Base-by-base conservation (phyloP, 768 basidiomycete species). In the Leucosporidium creatinivorum region DNA sequence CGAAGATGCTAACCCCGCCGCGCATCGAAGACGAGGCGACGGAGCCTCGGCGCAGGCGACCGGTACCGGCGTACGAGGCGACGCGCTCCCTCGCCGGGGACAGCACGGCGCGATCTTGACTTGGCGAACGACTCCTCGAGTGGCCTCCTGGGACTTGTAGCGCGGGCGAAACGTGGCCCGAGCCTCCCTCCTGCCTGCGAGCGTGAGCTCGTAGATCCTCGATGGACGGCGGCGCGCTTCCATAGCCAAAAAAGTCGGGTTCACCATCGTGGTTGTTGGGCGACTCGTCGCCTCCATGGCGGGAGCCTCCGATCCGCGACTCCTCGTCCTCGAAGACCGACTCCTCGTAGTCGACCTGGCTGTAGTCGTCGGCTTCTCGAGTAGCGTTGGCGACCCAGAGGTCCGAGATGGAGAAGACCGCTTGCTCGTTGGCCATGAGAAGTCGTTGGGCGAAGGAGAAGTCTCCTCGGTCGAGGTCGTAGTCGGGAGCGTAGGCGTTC, bases 321-420 rank as follows among this genome's bases (percentile, higher is more conserved):
- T 61, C 58, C 2, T 69, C 70, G 25, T 69, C 67, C 49, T 70
- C 74, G 44, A 73, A 66, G 50, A 70, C 58, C 18, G 68, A 71
- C 4, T 58, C 71, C 9, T 70, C 73, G 61, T 68, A 65, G n/a
- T 67, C 72, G 17, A 61, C 31, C 15, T 69, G 63, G n/a, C 58
- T 66, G 57, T 64, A 65, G 18, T 76, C 75, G 33, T 75, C 79
- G 44, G 69, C 76, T 19, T 73, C 67, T n/a, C 74, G 65, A 80
- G 94, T 91, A 9, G 94, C 96, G 25, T 93, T 89, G 7, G 92
- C 91, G 61, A 98, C 91, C 96, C 96, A 99, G 26, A 99, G 81
- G 79, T 97, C 94, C 28, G 92, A 90, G 75, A 99, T 89, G 73
- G 88, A 91, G 65, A 91, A 93, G 7, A 93, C 92, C 18, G 91